These are phyloP conservation scores for Zasmidium angulare DNA, from an alignment of 2,329 filamentous ascomycete species.

Conservation along the genomic window DNA sequence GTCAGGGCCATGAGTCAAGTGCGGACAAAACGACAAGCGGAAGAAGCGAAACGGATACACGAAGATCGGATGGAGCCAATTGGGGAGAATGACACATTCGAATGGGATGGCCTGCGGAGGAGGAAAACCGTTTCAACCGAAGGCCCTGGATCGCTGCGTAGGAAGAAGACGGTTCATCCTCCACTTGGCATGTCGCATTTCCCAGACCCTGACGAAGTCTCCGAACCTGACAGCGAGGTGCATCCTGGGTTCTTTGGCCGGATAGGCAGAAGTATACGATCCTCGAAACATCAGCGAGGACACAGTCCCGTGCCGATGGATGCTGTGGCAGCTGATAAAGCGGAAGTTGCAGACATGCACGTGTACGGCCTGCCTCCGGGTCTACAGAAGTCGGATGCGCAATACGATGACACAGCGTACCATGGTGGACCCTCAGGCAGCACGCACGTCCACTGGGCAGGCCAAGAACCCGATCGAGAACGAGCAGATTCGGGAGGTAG, in stretches of 20 bases:
- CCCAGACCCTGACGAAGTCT: conserved; percentile 61
- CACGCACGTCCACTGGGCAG: conserved; percentile 51
- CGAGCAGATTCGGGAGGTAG: conserved; percentile 44
- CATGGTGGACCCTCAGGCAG: conserved; percentile 33
- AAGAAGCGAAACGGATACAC: conserved; percentile 74
- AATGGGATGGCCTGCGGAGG: conserved; percentile 88
- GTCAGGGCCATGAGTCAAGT: conserved; percentile 76
- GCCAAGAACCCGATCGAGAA: conserved; percentile 38
- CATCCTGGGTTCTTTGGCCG: conserved; percentile 51
- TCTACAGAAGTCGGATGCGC: conserved; percentile 44
- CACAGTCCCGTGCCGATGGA: conserved; percentile 38
- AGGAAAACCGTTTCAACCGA: conserved; percentile 56
- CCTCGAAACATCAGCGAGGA: conserved; percentile 22
- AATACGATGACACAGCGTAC: conserved; percentile 51
- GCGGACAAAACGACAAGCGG: conserved; percentile 73
- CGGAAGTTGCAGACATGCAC: conserved; percentile 40
- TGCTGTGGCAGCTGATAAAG: conserved; percentile 29
- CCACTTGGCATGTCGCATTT: conserved; percentile 87
- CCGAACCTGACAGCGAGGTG: conserved; percentile 39
- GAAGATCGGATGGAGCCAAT: conserved; percentile 81
- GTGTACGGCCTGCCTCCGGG: conserved; percentile 52
- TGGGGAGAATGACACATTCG: conserved; percentile 74
- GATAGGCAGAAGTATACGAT: conserved; percentile 26
- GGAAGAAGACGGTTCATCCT: conserved; percentile 61
- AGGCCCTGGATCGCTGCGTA: conserved; percentile 42